Evolutionary conservation across 1,284 basidiomycete species (phyloP), one percentile per base, ranked within the genome.

Genomic region (Sporisorium reilianum): DNA sequence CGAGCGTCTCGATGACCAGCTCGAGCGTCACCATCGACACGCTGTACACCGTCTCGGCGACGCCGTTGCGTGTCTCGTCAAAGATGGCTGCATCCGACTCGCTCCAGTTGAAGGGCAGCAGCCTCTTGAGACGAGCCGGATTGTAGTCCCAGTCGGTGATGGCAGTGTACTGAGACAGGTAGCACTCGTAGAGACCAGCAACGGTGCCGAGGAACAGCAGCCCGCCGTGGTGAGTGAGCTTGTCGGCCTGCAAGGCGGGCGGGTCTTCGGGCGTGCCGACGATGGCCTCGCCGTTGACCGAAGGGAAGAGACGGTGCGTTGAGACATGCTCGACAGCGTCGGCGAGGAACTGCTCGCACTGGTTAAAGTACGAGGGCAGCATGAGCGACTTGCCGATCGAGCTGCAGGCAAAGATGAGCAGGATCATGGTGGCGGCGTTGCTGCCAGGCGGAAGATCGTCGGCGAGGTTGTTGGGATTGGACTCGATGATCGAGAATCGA

Each of bases 61-160:
- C 65, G 28, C 45, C 40, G 23, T 49, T 42, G 11, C 71, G 61
- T 2, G 61, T 49, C 32, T 46, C 26, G 23, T 68, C 58, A 49
- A 68, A 74, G 32, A 65, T 44, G 20, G 49, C 62, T 10, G 65
- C 58, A 46, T 74, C 71, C 23, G 54, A 25, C 26, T 64, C 25
- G 46, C 41, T 55, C 61, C 71, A 74, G 36, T 74, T 65, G 62
- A 55, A 65, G 5, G 71, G 71, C 23, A 62, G 25, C 6, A 74
- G 58, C 23, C 71, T 52, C 25, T 62, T 55, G 30, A 74, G 45
- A 1, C 71, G 56, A 9, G 65, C 50, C 8, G 71, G 71, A 18
- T 74, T 74, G 59, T 74, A 74, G 52, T 74, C 71, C 71, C 71
- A 74, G 45, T 74, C 71, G 32, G 71, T 64, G 14, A 74, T 30